phyloP scores from a whole-genome alignment of 75 land plant genomes.

The Adiantum capillusveneris region DNA sequence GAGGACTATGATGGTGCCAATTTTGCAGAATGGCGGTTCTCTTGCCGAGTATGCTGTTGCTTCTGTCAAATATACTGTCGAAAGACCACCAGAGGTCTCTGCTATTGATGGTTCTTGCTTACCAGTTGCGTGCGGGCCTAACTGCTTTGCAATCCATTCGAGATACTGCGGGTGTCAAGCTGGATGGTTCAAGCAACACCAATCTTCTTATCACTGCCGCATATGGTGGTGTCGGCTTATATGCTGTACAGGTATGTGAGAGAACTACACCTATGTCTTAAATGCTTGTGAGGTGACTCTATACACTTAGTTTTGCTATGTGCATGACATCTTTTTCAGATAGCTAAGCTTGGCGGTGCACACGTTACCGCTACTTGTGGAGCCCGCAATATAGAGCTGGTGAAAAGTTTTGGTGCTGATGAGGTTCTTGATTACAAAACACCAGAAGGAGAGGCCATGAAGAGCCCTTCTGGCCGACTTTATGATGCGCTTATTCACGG shows the following conservation, averaged over 20 bases:
- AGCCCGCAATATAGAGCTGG: constrained; percentile 43
- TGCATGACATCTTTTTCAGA: constrained; percentile 6
- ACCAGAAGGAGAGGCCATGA: constrained; percentile 42
- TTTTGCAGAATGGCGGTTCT: constrained; percentile 47
- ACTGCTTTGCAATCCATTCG: constrained; percentile 52
- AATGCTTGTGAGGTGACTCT: too few relatives aligned
- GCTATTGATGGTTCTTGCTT: constrained; percentile 49
- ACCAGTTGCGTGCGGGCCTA: constrained; percentile 47
- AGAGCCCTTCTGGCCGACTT: constrained; percentile 59
- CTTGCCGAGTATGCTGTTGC: constrained; percentile 65
- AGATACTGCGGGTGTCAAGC: constrained; percentile 37
- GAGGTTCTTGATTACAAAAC: constrained; percentile 66
- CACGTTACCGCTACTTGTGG: constrained; percentile 87
- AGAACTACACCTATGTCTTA: too few relatives aligned
- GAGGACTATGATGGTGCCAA: too few relatives aligned
- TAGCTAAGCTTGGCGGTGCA: constrained; percentile 56
- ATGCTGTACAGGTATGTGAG: constrained; percentile 41
- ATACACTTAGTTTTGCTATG: too few relatives aligned
- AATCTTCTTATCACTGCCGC: constrained; percentile 75
- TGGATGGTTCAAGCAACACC: constrained; percentile 35
- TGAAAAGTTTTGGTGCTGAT: constrained; percentile 65
- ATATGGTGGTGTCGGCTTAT: constrained; percentile 73
- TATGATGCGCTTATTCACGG: constrained; percentile 69
- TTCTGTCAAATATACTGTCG: constrained; percentile 24
- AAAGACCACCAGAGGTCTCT: constrained; percentile 48